Evolutionary conservation across 1,284 basidiomycete species (phyloP), one percentile per base, ranked within the genome.

Genomic region (Fomitopsis palustris): DNA sequence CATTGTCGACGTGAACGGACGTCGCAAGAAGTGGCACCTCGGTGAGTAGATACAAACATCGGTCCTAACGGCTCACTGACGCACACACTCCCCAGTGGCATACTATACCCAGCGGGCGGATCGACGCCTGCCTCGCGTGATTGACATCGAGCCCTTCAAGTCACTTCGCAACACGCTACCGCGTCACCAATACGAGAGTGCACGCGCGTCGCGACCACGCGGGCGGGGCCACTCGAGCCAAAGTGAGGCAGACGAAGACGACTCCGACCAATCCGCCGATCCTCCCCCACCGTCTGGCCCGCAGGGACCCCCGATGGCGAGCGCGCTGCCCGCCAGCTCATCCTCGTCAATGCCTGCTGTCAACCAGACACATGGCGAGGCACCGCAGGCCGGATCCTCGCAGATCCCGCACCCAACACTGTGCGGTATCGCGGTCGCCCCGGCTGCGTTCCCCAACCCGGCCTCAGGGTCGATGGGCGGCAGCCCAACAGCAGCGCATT

Each of bases 1-100:
- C 33, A 87, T 80, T 63, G 86, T 90, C 42, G 79, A 87, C 33
- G 85, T 83, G 3, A 65, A 77, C 21, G 74, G 78, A 58, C 87
- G 87, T 33, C 80, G 81, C 61, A 80, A 85, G 62, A 92, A 92
- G 67, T 90, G 89, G 89, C 90, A 92, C 65, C 77, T 92, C 35
- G 91, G 88, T 90, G 68, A 59, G 86, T 75, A 47, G 14, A 59
- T 56, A 59, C 59, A 55, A 56, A 33, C 17, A 47, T 14, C 14
- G 21, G 25, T 1, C 29, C 17, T n/a, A 3, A 9, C 25, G 23
- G 17, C 38, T 21, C 12, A 29, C 37, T 12, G 9, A 16, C 9
- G n/a, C n/a, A 5, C 19, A 10, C 41, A 51, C 53, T 38, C 56
- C 61, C 35, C 64, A 90, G 88, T 88, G 63, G 87, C 88, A 31